Evolutionary conservation across 768 basidiomycete species (phyloP), one percentile per base, ranked within the genome.

Genomic region (Lactifluus echinatus): DNA sequence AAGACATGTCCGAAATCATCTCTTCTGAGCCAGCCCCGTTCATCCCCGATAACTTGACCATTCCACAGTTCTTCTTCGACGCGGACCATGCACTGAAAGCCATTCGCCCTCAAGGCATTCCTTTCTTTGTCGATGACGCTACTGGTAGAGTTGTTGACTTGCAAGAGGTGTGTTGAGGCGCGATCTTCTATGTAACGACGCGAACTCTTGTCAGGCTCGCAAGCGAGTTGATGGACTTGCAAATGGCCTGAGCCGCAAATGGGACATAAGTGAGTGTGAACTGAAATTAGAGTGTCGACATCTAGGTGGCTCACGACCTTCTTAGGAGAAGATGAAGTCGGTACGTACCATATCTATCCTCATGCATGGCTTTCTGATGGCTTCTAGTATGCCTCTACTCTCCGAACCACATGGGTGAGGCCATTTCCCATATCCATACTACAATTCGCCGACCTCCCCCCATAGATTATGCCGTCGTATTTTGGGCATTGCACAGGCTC

Each of bases 41-140:
- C 37, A 79, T 84, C 52, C 84, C 84, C 15, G 83, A 86, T 63
- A 67, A 85, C 68, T 69, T 86, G 39, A 79, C 78, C 21, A 72
- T 87, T 8, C 79, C 84, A 7, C 85, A 87, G 67, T 87, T 87
- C 66, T 73, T 87, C 44, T 73, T 87, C 17, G 76, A 80, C 51
- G 67, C 65, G 23, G 66, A 70, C 23, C 71, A 77, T 42, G 68
- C 74, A 8, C 50, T 72, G 8, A 66, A 78, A 39, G 84, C 84
- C 0, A n/a, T 64, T 10, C 72, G 83, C 50, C 74, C 73, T 21
- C 59, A 68, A 0, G 70, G 72, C 34, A 64, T 69, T 7, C 82
- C 84, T 8, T 84, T 78, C 76, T 71, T 87, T 52, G 77, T 85
- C 26, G 77, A 87, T 17, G 83, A 84, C 59, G 66, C 68, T 11